A percentile compares a stretch with the other conserved stretches of the same genome.
Conservation (phyloP, 2,329 filamentous ascomycete genomes). For the Pyricularia sp. region DNA sequence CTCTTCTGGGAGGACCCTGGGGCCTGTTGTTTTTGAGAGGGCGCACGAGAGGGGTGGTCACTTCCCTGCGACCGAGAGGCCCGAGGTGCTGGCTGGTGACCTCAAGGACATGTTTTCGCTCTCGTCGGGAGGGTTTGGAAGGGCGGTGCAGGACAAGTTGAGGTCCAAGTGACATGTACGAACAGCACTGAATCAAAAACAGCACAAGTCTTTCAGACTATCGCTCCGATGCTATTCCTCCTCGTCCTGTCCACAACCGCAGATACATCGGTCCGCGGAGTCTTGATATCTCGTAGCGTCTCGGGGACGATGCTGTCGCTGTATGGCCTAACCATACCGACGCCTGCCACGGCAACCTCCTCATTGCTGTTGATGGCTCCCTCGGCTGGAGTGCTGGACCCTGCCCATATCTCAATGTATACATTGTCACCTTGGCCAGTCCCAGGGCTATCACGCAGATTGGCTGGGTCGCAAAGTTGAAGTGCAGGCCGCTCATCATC, state of each 20-base stretch:
- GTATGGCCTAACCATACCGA: neutral
- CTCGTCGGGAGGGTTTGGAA: constrained; percentile 1
- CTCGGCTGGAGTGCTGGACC: neutral
- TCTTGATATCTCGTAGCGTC: neutral
- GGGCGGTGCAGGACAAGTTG: neutral
- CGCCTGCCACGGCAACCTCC: neutral
- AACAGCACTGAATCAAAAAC: neutral
- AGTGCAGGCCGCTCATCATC: constrained; percentile 14
- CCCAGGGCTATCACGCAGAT: constrained; percentile 17
- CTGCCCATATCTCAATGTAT: neutral
- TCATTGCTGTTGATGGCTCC: neutral
- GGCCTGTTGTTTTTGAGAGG: constrained; percentile 48
- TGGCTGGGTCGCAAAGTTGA: constrained; percentile 22
- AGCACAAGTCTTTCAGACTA: neutral
- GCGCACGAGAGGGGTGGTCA: constrained; percentile 44
- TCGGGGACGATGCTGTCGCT: neutral
- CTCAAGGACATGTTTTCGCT: constrained; percentile 49
- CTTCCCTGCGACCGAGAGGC: constrained; percentile 51
- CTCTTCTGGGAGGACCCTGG: constrained; percentile 48
- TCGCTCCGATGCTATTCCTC: neutral
- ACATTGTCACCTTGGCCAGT: constrained; percentile 15
- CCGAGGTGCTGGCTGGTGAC: constrained; percentile 41
- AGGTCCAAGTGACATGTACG: neutral
- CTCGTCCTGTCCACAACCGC: neutral
- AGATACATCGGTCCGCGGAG: neutral